These are phyloP conservation scores for Xylaria sp. DNA, from an alignment of 2,329 filamentous ascomycete genomes.

Conservation along the genomic window DNA sequence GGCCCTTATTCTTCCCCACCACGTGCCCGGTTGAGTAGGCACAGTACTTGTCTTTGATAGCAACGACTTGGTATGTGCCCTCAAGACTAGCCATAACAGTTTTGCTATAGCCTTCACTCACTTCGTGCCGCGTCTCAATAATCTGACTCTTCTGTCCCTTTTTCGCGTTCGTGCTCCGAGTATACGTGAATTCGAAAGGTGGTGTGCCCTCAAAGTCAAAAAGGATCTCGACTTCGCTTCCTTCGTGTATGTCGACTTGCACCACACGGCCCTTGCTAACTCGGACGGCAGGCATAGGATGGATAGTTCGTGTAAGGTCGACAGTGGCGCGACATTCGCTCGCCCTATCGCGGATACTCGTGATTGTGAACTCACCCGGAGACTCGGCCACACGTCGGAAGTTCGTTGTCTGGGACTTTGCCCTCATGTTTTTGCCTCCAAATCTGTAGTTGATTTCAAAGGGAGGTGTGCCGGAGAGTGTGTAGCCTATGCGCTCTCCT, in stretches of 20 bases:
- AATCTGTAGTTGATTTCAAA: constrained; percentile 96
- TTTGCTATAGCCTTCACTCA: constrained; percentile 83
- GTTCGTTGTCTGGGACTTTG: constrained; percentile 79
- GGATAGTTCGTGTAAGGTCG: constrained; percentile 83
- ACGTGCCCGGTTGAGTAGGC: constrained; percentile 80
- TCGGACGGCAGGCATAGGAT: constrained; percentile 89
- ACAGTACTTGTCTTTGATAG: constrained; percentile 93
- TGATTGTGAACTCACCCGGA: constrained; percentile 88
- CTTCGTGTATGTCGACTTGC: constrained; percentile 94
- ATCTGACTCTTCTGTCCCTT: constrained; percentile 82
- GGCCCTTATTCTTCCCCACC: constrained; percentile 58
- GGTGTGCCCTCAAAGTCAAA: constrained; percentile 97
- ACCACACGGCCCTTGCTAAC: constrained; percentile 85
- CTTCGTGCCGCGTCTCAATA: constrained; percentile 89
- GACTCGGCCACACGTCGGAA: constrained; percentile 95
- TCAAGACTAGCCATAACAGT: constrained; percentile 87
- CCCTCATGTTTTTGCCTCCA: constrained; percentile 79
- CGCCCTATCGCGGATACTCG: constrained; percentile 84
- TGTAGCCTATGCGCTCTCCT: constrained; percentile 92
- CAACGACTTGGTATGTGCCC: constrained; percentile 96
- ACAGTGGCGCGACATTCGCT: constrained; percentile 86
- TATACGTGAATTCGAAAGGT: constrained; percentile 98
- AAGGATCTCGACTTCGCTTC: constrained; percentile 89
- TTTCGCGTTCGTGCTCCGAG: constrained; percentile 83
- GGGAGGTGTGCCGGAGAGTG: constrained; percentile 87